phyloP scores from a whole-genome alignment of 768 basidiomycete species.

The Pleurotus platypus region DNA sequence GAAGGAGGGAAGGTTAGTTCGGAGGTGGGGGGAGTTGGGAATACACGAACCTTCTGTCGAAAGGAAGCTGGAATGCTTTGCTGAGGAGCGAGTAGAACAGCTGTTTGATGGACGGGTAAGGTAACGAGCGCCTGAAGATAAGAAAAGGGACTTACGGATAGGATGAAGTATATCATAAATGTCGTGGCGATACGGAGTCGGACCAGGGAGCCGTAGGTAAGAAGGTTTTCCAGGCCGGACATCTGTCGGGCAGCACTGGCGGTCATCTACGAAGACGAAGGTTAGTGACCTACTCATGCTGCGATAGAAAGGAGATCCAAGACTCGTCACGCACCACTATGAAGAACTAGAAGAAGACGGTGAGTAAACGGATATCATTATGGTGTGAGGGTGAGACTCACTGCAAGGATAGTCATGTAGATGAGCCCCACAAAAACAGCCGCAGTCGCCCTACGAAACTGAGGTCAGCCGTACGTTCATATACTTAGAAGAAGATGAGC shows the following conservation, averaged over 20 bases:
- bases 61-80: slow-evolving; percentile 56
- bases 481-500: background rate
- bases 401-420: slow-evolving; percentile 43
- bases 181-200: slow-evolving; percentile 24
- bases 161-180: slow-evolving; percentile 30
- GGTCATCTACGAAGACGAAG: background rate
- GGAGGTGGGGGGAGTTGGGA: background rate
- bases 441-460: slow-evolving; percentile 39
- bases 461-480: background rate
- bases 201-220: slow-evolving; percentile 29
- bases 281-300: no score
- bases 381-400: slow-evolving; percentile 1
- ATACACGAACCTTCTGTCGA: slow-evolving; percentile 32
- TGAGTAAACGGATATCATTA: background rate
- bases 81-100: slow-evolving; percentile 58
- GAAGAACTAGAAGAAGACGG: slow-evolving; percentile 13
- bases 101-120: slow-evolving; percentile 20
- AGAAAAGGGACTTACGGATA: slow-evolving; percentile 25
- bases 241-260: slow-evolving; percentile 27
- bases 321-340: background rate
- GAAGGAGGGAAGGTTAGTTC: background rate
- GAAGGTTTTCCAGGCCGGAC: slow-evolving; percentile 28
- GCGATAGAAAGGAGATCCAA: background rate
- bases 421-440: slow-evolving; percentile 53
- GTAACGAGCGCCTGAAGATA: background rate